Evolutionary conservation across 306 rosid species (phyloP).

Genomic region (Spatholobus suberectus): DNA sequence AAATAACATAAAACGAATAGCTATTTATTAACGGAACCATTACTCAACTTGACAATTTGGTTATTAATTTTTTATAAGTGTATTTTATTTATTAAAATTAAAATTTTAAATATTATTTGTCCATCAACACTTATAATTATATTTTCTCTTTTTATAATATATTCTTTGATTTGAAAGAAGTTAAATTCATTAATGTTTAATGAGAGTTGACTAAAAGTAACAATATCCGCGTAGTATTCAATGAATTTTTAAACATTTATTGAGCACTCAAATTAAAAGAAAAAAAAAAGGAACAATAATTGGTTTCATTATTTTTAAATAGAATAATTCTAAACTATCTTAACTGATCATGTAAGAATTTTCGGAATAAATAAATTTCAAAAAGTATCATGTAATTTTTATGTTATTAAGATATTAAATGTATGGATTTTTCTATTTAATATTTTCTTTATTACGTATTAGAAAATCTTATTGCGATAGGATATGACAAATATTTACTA

Average conservation of each 20-base stretch:
- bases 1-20: neutral
- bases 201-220: neutral
- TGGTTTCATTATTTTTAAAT: neutral
- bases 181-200: neutral
- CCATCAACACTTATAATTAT: neutral
- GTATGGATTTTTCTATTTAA: neutral
- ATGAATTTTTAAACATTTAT: neutral
- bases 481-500: neutral
- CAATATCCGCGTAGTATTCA: neutral
- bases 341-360: neutral
- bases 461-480: neutral
- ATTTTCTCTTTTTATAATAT: neutral
- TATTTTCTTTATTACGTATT: neutral
- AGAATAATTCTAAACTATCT: neutral
- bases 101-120: neutral
- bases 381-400: neutral
- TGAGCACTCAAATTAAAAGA: neutral
- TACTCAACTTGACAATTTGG: conserved; percentile 1
- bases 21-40: neutral
- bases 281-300: neutral
- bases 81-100: neutral
- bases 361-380: neutral
- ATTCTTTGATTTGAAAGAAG: neutral
- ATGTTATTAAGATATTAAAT: neutral
- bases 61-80: neutral